These are phyloP conservation scores for Teunomyces barrocoloradensis DNA, from an alignment of 805 yeast species.

Conservation along the genomic window DNA sequence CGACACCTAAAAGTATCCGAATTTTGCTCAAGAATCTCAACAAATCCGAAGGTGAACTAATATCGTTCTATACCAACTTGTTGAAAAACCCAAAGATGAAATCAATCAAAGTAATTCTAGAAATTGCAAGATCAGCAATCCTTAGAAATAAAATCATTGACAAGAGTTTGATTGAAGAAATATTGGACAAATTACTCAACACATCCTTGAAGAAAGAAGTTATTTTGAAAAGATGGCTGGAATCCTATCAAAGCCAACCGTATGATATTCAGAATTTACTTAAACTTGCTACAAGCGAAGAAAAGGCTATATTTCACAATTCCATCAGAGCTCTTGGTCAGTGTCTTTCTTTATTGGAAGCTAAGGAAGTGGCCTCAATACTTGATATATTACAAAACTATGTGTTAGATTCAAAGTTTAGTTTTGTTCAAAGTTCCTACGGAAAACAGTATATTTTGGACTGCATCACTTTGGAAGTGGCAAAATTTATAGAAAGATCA, in stretches of 20 bases:
- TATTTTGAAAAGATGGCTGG: conserved; percentile 5
- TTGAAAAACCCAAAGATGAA: neutral
- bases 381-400: conserved; percentile 14
- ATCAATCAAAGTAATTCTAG: conserved; percentile 9
- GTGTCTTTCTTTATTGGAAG: conserved; percentile 21
- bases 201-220: conserved; percentile 10
- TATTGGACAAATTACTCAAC: conserved; percentile 13
- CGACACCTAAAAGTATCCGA: neutral
- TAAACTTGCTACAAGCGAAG: conserved; percentile 12
- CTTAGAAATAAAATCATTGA: conserved; percentile 12
- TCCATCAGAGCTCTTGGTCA: conserved; percentile 29
- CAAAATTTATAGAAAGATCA: conserved; percentile 17
- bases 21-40: neutral
- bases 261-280: conserved; percentile 15
- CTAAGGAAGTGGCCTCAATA: conserved; percentile 13
- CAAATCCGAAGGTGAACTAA: neutral
- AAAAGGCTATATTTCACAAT: conserved; percentile 24
- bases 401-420: conserved; percentile 8
- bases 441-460: conserved; percentile 20
- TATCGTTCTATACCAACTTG: conserved; percentile 1
- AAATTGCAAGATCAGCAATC: conserved; percentile 9
- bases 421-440: conserved; percentile 8
- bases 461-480: conserved; percentile 15
- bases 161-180: conserved; percentile 4
- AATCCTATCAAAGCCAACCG: neutral